These are phyloP conservation scores for Beauveria medogensis DNA, from an alignment of 2,329 filamentous ascomycete genomes.

Conservation along the genomic window DNA sequence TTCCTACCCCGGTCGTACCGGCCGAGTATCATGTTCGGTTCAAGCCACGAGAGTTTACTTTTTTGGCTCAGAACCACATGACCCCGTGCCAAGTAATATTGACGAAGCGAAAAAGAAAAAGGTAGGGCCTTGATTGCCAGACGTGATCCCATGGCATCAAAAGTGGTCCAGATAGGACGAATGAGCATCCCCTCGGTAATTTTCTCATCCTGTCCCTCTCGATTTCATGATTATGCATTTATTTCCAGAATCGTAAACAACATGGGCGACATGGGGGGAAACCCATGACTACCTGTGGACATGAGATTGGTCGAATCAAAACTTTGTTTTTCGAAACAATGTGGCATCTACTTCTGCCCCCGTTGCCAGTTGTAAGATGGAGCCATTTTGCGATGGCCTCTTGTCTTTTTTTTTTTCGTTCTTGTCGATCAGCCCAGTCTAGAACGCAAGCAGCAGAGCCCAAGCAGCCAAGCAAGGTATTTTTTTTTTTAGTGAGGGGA, in stretches of 20 bases:
- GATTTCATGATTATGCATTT: too few relatives aligned
- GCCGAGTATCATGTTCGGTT: neutral
- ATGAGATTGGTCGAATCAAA: neutral
- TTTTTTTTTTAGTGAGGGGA: neutral
- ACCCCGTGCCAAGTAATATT: neutral
- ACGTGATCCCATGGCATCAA: neutral
- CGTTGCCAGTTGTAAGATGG: constrained; percentile 1
- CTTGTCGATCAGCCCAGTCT: constrained; percentile 1
- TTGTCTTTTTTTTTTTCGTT: neutral
- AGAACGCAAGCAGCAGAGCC: neutral
- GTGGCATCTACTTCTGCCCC: neutral
- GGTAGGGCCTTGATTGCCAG: neutral
- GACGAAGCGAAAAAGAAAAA: too few relatives aligned
- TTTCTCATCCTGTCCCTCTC: too few relatives aligned
- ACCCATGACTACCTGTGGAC: neutral
- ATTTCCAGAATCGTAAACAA: too few relatives aligned
- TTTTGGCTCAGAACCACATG: neutral
- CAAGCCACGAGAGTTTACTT: neutral
- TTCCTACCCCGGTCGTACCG: neutral
- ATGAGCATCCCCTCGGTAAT: too few relatives aligned
- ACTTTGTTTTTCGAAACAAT: neutral
- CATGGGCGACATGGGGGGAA: too few relatives aligned
- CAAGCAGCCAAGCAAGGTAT: neutral
- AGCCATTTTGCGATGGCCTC: neutral
- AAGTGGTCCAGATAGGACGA: neutral